Base-by-base conservation (phyloP, 2,329 filamentous ascomycete species). In the Hymenoscyphus linearis region DNA sequence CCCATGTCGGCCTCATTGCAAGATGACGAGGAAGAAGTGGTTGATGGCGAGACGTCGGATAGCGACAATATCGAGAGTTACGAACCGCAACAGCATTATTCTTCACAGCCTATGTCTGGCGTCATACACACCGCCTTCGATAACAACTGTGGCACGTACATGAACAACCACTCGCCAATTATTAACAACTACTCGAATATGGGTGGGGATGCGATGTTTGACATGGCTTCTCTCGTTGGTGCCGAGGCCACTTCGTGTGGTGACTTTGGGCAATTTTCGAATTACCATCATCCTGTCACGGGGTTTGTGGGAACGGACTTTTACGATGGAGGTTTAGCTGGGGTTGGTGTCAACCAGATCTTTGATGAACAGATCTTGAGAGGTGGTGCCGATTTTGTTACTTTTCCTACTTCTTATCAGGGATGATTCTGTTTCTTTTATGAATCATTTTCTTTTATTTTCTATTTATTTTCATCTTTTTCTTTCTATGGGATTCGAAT, bases 11-110 rank as follows among this genome's bases (percentile, higher is more conserved):
- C 50, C 14, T 44, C 44, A 26, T 35, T 47, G 31, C 55, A 57
- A 37, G 44, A 61, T 13, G 55, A 58, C 13, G 55, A 36, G 40
- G 59, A 61, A 35, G 47, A 53, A 4, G 35, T 14, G 6, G 55
- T 57, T 16, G 55, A 61, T 50, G 59, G 53, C 9, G 50, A 52
- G 50, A 52, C 26, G 50, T 47, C 40, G 16, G 40, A 47, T 10
- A 18, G n/a, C 40, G 40, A 47, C 2, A 47, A 47, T 47, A n/a
- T 25, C n/a, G 40, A 47, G 18, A 18, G n/a, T 9, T 47, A 47
- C 40, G 40, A 47, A 3, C 40, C 27, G 27, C 27, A 47, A 47
- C n/a, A n/a, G 14, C n/a, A 47, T 16, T 47, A 47, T 18, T 47
- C 40, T n/a, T 18, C 40, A 12, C 40, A 47, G 10, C n/a, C 40